Base-by-base conservation (phyloP, 2,329 filamentous ascomycete species). In the Hypocrella siamensis region DNA sequence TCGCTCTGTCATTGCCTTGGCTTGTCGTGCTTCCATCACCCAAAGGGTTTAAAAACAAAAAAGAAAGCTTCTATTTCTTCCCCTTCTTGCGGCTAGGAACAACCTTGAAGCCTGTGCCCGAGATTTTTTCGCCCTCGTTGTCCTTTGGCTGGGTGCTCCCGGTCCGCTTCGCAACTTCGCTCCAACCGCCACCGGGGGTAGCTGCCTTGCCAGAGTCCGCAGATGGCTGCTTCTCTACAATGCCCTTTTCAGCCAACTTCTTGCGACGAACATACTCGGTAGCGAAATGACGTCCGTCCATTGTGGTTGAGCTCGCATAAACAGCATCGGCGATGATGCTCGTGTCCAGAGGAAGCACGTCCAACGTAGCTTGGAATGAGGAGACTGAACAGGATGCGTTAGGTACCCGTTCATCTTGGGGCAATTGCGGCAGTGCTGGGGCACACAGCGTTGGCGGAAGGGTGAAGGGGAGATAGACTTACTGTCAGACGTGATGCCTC, bases 111-210 rank as follows among this genome's bases (percentile, higher is more conserved):
- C 71, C 72, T 8, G 77, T 67, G 25, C 45, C 58, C 42, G 56
- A 63, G 43, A 60, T 57, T 11, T 22, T 31, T 17, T 46, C 46
- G 43, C 56, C 46, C 53, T 50, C 52, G 51, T 43, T 58, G 19
- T 67, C 66, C 38, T 61, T 63, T 31, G 38, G 34, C 32, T 45
- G 43, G 25, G 37, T 36, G 34, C 61, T 59, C 33, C 60, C 57
- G 30, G 80, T 79, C 66, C 94, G 94, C 75, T 96, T 96, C 2
- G 90, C 90, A 32, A 98, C 90, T 58, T 96, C 90, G 44, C 70
- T 93, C 90, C 90, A 98, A 15, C 88, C 88, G 34, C 81, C 76
- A 17, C 65, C 60, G 17, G 57, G 47, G 31, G 56, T 40, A 53
- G 61, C 38, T 45, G 54, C 35, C 47, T 65, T 48, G 39, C 61